phyloP scores from a whole-genome alignment of 2,329 filamentous ascomycete genomes.

The Blastomyces percursus region DNA sequence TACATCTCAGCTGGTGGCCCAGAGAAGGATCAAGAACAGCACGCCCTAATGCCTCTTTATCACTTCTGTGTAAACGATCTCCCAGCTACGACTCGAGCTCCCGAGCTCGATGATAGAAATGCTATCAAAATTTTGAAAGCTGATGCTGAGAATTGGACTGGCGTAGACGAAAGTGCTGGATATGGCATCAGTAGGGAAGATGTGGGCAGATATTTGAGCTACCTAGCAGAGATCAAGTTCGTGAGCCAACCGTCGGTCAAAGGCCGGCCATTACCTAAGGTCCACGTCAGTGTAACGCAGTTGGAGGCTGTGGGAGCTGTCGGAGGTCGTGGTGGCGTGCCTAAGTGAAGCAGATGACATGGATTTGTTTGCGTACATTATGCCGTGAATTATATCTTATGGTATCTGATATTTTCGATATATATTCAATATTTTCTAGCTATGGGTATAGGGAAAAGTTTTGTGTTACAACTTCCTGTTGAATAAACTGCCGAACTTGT shows the following conservation, averaged over 20 bases:
- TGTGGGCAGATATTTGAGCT: conserved; percentile 54
- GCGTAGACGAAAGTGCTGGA: conserved; percentile 45
- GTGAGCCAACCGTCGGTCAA: conserved; percentile 38
- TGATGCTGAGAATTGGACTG: conserved; percentile 49
- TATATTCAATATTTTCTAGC: background rate
- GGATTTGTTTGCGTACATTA: background rate
- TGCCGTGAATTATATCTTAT: background rate
- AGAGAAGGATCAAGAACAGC: conserved; percentile 51
- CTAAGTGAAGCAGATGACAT: conserved; percentile 1
- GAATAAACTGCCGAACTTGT: background rate
- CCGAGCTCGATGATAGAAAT: conserved; percentile 64
- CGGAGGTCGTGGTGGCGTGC: conserved; percentile 36
- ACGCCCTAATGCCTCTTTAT: conserved; percentile 63
- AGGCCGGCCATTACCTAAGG: conserved; percentile 32
- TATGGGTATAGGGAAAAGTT: background rate
- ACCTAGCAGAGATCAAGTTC: conserved; percentile 53
- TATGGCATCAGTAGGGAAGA: conserved; percentile 49
- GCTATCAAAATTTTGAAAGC: conserved; percentile 52
- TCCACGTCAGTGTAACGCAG: conserved; percentile 31
- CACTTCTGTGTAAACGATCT: conserved; percentile 62
- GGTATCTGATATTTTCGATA: background rate
- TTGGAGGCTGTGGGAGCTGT: conserved; percentile 35
- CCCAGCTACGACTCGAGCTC: conserved; percentile 58
- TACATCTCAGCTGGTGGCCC: conserved; percentile 44
- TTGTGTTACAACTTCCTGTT: background rate